phyloP scores from a whole-genome alignment of 2,329 filamentous ascomycete species.

The Phoma sp. region DNA sequence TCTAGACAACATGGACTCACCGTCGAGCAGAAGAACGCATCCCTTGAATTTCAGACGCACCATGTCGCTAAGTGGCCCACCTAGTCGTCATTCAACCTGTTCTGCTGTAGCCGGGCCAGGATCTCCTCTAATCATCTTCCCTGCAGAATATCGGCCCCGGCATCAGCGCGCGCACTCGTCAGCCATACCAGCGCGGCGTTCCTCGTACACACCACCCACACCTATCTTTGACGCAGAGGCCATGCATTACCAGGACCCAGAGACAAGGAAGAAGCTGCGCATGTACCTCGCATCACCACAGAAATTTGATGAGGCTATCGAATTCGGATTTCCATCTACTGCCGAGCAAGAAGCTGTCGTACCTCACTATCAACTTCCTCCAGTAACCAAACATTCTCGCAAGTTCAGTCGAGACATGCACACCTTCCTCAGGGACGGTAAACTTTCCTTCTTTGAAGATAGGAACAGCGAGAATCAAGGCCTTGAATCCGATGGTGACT shows the following conservation, averaged over 20 bases:
- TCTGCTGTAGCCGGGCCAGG: slow-evolving; percentile 55
- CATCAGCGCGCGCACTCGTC: slow-evolving; percentile 42
- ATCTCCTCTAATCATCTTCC: slow-evolving; percentile 31
- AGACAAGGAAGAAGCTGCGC: slow-evolving; percentile 83
- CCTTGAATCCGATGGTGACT: slow-evolving; percentile 44
- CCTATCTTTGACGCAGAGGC: slow-evolving; percentile 68
- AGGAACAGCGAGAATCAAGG: slow-evolving; percentile 37
- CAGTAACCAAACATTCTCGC: slow-evolving; percentile 46
- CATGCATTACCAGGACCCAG: slow-evolving; percentile 87
- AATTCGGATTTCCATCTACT: slow-evolving; percentile 84
- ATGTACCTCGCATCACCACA: slow-evolving; percentile 87
- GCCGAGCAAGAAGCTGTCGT: slow-evolving; percentile 26
- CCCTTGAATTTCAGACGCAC: slow-evolving; percentile 59
- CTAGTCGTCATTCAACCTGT: slow-evolving; percentile 63
- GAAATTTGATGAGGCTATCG: slow-evolving; percentile 93
- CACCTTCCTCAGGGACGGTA: slow-evolving; percentile 66
- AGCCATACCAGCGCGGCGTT: slow-evolving; percentile 36
- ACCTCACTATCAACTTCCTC: slow-evolving; percentile 41
- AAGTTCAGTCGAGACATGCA: slow-evolving; percentile 60
- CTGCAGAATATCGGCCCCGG: slow-evolving; percentile 30
- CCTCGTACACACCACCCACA: slow-evolving; percentile 33
- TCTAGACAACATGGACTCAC: slow-evolving; percentile 31
- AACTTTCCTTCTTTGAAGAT: slow-evolving; percentile 51
- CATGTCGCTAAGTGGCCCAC: slow-evolving; percentile 72
- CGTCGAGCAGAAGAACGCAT: slow-evolving; percentile 46